Conservation (phyloP, 345 rosid genomes). For the Citrus reticulata region DNA sequence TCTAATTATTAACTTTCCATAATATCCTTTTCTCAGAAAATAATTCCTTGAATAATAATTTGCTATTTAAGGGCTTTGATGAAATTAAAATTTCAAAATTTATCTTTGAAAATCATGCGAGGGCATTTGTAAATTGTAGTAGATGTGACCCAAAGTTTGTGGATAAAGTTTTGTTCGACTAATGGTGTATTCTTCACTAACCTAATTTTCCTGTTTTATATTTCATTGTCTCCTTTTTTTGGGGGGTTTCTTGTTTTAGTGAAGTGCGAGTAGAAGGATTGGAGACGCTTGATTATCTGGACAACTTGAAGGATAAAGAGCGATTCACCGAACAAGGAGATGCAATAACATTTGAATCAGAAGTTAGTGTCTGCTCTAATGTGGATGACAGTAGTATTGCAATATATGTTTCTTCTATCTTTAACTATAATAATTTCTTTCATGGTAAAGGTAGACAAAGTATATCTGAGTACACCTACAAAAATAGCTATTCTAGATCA, state of each 20-base stretch:
- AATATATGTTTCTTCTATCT: not conserved
- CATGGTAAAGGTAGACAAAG: constrained; percentile 38
- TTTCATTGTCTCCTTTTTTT: not conserved
- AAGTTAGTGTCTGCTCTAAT: constrained; percentile 30
- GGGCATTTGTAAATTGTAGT: not conserved
- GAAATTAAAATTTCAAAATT: not conserved
- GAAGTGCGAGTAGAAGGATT: constrained; percentile 70
- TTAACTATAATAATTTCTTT: not conserved
- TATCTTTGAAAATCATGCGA: not conserved
- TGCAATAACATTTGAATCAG: constrained; percentile 62
- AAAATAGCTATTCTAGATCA: constrained; percentile 63
- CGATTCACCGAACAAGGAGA: constrained; percentile 68
- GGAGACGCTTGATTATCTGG: constrained; percentile 62
- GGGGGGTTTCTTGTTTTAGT: constrained; percentile 24
- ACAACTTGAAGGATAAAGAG: constrained; percentile 43
- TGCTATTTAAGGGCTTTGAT: not conserved
- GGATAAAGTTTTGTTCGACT: not conserved
- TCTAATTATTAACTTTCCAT: not conserved
- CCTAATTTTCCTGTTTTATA: constrained; percentile 2
- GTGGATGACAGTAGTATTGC: not conserved
- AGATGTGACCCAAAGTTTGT: not conserved
- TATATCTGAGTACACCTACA: constrained; percentile 53
- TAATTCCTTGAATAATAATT: not conserved
- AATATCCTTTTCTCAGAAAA: not conserved
- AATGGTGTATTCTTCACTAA: not conserved